Evolutionary conservation across 2,329 filamentous ascomycete genomes (phyloP).

Genomic region (Pyricularia sp.): DNA sequence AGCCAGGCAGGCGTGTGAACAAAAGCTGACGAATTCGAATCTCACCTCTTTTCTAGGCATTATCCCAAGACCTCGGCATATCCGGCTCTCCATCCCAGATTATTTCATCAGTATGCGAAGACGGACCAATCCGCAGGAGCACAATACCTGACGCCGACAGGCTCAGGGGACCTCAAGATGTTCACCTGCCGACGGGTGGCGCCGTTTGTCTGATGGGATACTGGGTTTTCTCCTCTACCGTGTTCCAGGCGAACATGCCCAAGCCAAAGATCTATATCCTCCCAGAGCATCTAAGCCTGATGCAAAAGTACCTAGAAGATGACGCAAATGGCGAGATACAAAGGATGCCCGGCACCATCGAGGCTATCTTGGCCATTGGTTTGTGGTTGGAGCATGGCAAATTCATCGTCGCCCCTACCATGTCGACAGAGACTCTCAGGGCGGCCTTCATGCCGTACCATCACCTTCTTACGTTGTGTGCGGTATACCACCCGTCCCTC

Average conservation of each 20-base stretch:
- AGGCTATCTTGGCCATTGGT: slow-evolving; percentile 46
- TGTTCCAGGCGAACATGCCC: slow-evolving; percentile 44
- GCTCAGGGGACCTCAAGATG: slow-evolving; percentile 26
- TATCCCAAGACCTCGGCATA: slow-evolving; percentile 50
- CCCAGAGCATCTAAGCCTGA: slow-evolving; percentile 42
- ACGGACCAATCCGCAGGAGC: slow-evolving; percentile 24
- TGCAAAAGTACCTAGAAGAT: slow-evolving; percentile 39
- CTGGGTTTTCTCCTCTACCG: slow-evolving; percentile 46
- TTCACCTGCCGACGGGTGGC: slow-evolving; percentile 46
- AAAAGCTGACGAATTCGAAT: not conserved
- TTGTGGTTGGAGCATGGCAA: slow-evolving; percentile 40
- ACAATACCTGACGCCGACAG: slow-evolving; percentile 26
- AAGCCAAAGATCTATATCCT: slow-evolving; percentile 43
- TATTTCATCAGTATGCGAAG: slow-evolving; percentile 30
- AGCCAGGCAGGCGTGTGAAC: too few species aligned
- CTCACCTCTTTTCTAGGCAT: slow-evolving; percentile 27
- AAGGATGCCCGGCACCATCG: slow-evolving; percentile 39
- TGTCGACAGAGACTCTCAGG: slow-evolving; percentile 8
- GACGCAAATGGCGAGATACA: slow-evolving; percentile 35
- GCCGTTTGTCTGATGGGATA: slow-evolving; percentile 47
- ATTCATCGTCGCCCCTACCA: not conserved
- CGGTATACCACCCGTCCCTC: slow-evolving; percentile 42
- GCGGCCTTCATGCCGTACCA: slow-evolving; percentile 45
- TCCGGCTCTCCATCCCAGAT: slow-evolving; percentile 30
- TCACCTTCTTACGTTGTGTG: slow-evolving; percentile 42